Evolutionary conservation across 169 alveolate genomes (phyloP).

Genomic region (Haemoproteus tartakovskyi): DNA sequence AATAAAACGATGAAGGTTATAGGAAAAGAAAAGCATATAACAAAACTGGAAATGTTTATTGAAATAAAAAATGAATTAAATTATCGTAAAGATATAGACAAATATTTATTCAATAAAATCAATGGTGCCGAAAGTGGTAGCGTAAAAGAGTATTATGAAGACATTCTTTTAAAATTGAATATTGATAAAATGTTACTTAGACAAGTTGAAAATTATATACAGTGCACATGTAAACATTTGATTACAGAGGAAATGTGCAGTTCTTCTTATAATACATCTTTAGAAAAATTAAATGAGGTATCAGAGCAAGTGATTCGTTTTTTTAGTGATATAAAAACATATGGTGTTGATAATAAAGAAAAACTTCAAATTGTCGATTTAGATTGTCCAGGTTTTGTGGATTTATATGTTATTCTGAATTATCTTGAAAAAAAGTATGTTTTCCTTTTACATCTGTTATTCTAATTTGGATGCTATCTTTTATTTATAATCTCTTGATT

Average conservation of each 20-base stretch:
- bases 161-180: conserved; percentile 28
- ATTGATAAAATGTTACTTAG: conserved; percentile 50
- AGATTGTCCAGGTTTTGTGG: conserved; percentile 42
- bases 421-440: conserved; percentile 59
- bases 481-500: too few species aligned
- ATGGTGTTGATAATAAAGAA: conserved; percentile 45
- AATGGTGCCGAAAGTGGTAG: conserved; percentile 2
- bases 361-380: conserved; percentile 58
- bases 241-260: conserved; percentile 22
- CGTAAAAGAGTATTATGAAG: conserved; percentile 33
- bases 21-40: conserved; percentile 48
- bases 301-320: conserved; percentile 27
- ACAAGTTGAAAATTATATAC: conserved; percentile 34
- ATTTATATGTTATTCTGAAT: conserved; percentile 54
- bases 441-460: too few species aligned
- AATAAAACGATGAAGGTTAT: conserved; percentile 32
- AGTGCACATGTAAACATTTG: conserved; percentile 40
- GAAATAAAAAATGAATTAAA: conserved; percentile 61
- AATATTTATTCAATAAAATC: conserved; percentile 32
- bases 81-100: conserved; percentile 29
- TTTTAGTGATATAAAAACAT: conserved; percentile 26
- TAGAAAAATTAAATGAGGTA: background rate
- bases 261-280: conserved; percentile 1
- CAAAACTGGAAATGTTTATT: conserved; percentile 45
- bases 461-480: too few species aligned